A percentile compares a stretch with the other conserved stretches of the same genome.
These are phyloP conservation scores for Vigna unguiculata DNA, from an alignment of 306 rosid species.

Conservation along the genomic window DNA sequence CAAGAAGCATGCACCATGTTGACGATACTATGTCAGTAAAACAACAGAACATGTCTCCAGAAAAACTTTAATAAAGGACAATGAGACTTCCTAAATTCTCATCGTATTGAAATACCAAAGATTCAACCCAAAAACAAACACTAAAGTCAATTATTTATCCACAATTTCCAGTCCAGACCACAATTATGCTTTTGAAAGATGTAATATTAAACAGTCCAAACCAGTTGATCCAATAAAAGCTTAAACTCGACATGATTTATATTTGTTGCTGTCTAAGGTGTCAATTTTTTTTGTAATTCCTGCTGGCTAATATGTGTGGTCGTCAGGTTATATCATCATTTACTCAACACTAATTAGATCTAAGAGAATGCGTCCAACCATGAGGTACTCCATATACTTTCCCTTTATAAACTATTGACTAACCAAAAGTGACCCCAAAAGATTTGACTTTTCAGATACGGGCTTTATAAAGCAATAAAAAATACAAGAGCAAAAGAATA, in stretches of 20 bases:
- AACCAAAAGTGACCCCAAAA: not conserved
- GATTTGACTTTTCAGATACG: not conserved
- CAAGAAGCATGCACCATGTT: slow-evolving; percentile 28
- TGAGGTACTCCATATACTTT: not conserved
- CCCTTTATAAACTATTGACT: not conserved
- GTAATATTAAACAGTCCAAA: not conserved
- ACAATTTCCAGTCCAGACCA: not conserved
- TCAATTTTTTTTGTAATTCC: not conserved
- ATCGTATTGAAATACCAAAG: not conserved
- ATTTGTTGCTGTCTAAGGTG: not conserved
- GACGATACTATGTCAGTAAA: slow-evolving; percentile 10
- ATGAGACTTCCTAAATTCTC: not conserved
- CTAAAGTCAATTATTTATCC: slow-evolving; percentile 10
- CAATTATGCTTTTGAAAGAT: not conserved
- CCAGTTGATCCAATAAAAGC: not conserved
- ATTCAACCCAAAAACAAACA: slow-evolving; percentile 23
- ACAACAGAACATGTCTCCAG: slow-evolving; percentile 6
- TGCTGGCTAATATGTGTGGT: not conserved
- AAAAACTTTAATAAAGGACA: slow-evolving; percentile 28
- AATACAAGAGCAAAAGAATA: not conserved
- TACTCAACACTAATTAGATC: not conserved
- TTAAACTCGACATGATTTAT: not conserved
- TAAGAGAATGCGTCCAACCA: slow-evolving; percentile 3
- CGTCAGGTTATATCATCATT: not conserved
- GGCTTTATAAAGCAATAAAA: slow-evolving; percentile 1